These are phyloP conservation scores for Syzygium aqueum DNA, from an alignment of 345 rosid genomes.

Conservation along the genomic window DNA sequence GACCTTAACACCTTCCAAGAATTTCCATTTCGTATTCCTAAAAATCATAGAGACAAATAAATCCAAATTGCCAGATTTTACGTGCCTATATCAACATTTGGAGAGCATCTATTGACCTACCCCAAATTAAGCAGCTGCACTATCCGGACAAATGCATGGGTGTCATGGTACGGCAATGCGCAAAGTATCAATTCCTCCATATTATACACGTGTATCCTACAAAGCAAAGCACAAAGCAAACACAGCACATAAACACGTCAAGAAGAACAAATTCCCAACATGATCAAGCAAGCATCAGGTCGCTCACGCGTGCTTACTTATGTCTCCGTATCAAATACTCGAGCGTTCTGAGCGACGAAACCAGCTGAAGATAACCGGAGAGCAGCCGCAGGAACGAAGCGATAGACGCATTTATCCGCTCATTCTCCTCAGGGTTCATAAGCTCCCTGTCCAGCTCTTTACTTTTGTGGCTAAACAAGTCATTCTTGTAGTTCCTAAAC, in stretches of 20 bases:
- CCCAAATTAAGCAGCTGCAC: slow-evolving; percentile 65
- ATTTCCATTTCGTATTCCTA: slow-evolving; percentile 87
- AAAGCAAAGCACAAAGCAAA: not conserved
- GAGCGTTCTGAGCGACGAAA: slow-evolving; percentile 57
- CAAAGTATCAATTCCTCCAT: slow-evolving; percentile 70
- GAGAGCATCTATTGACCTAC: slow-evolving; percentile 23
- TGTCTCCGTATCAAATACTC: slow-evolving; percentile 94
- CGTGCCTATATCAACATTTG: not conserved
- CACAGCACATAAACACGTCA: not conserved
- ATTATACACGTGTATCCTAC: slow-evolving; percentile 75
- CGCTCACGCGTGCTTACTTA: slow-evolving; percentile 57
- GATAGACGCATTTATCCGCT: slow-evolving; percentile 42
- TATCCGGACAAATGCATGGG: slow-evolving; percentile 74
- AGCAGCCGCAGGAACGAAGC: slow-evolving; percentile 54
- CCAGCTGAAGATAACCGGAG: slow-evolving; percentile 59
- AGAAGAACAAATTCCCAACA: not conserved
- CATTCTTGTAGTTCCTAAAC: slow-evolving; percentile 47
- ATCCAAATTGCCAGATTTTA: not conserved
- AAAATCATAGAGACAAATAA: slow-evolving; percentile 1
- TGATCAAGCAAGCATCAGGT: not conserved
- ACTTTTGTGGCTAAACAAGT: slow-evolving; percentile 67
- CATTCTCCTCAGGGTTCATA: slow-evolving; percentile 49
- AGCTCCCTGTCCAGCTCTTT: slow-evolving; percentile 78
- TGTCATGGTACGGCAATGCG: slow-evolving; percentile 81
- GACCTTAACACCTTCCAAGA: slow-evolving; percentile 72